A percentile compares a stretch with the other conserved stretches of the same genome.
Conservation (phyloP, 192 early-diverging fungal species). For the Backusella westeae region DNA sequence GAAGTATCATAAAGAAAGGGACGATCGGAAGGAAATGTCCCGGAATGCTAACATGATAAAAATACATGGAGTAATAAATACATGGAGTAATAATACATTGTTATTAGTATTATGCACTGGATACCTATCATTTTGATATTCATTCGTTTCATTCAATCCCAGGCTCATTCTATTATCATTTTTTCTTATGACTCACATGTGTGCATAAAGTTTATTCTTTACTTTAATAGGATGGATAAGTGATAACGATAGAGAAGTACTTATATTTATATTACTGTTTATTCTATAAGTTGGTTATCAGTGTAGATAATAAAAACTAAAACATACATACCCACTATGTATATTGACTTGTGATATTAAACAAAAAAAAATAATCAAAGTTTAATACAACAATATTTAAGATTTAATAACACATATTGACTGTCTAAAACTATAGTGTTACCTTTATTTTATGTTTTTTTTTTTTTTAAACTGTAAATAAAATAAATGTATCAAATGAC, state of each 20-base stretch:
- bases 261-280: not conserved
- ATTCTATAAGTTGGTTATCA: not conserved
- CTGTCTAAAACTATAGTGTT: no score
- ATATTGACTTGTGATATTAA: not conserved
- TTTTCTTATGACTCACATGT: constrained; percentile 5
- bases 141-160: not conserved
- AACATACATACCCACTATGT: not conserved
- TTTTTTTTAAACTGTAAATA: not conserved
- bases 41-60: not conserved
- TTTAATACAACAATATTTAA: not conserved
- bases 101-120: not conserved
- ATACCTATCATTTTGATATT: not conserved
- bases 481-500: not conserved
- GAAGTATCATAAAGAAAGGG: not conserved
- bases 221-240: not conserved
- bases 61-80: not conserved
- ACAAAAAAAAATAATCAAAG: not conserved
- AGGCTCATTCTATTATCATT: not conserved
- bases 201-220: constrained; percentile 5
- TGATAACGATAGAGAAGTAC: not conserved
- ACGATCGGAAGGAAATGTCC: not conserved
- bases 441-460: no score
- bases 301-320: no score
- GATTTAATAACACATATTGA: not conserved
- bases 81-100: not conserved